Evolutionary conservation across 148 eudicot species (phyloP).

Genomic region (Vaccinium corymbosum): DNA sequence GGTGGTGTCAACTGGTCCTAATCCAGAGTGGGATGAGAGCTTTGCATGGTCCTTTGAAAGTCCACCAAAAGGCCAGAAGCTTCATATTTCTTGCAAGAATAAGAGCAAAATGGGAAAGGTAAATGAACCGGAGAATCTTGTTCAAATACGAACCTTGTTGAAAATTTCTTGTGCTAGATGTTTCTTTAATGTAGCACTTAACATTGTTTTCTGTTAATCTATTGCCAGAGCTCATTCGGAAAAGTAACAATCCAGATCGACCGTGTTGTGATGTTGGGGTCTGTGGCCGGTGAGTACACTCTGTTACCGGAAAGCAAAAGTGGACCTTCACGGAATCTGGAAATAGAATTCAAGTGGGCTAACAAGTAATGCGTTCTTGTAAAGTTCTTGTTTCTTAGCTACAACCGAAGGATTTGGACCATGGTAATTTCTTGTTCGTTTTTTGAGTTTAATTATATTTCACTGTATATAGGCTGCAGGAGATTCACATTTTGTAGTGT

Average conservation of each 20-base stretch:
- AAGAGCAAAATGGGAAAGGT: constrained; percentile 99
- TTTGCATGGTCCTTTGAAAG: constrained; percentile 95
- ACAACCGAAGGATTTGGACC: constrained; percentile 9
- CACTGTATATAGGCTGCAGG: constrained; percentile 29
- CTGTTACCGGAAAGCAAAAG: constrained; percentile 95
- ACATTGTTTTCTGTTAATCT: not conserved
- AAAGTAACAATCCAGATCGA: constrained; percentile 99
- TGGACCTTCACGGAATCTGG: constrained; percentile 83
- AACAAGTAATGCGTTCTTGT: constrained; percentile 37
- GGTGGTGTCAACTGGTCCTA: constrained; percentile 91
- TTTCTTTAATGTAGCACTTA: constrained; percentile 3
- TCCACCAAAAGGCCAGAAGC: constrained; percentile 98
- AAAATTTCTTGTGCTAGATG: not conserved
- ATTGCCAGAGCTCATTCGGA: constrained; percentile 83
- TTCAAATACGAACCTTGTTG: not conserved
- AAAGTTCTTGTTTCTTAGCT: not conserved
- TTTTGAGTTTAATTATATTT: constrained; percentile 12
- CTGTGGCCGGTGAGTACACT: constrained; percentile 89
- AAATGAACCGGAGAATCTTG: constrained; percentile 8
- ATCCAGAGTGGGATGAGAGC: constrained; percentile 95
- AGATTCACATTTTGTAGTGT: constrained; percentile 17
- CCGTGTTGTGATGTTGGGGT: constrained; percentile 92
- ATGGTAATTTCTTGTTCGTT: constrained; percentile 1
- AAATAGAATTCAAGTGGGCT: constrained; percentile 98
- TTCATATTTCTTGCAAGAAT: constrained; percentile 97